Conservation (phyloP, 2,329 filamentous ascomycete genomes). For the Colletotrichum chrysophilum region DNA sequence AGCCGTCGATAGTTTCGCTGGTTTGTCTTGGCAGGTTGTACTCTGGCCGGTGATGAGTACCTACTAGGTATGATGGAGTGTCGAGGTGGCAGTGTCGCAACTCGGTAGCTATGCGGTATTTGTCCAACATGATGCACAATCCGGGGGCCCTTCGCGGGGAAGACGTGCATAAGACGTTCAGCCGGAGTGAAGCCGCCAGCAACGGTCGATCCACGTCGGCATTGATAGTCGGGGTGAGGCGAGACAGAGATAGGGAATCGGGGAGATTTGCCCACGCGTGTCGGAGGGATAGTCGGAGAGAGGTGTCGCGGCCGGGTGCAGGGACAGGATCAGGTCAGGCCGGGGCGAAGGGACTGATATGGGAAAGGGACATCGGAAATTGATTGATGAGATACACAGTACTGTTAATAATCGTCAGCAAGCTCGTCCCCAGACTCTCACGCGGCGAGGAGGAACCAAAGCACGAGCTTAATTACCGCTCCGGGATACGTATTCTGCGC, state of each 20-base stretch:
- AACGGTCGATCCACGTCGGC: background rate
- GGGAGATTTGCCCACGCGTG: background rate
- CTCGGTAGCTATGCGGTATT: background rate
- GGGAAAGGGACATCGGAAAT: background rate
- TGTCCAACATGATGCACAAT: background rate
- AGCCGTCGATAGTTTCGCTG: conserved; percentile 10
- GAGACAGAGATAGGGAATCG: background rate
- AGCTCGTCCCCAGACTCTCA: background rate
- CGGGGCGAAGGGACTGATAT: background rate
- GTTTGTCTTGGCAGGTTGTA: conserved; percentile 6
- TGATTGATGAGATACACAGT: background rate
- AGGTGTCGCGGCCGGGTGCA: background rate
- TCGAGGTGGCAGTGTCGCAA: conserved; percentile 3
- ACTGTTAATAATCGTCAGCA: background rate
- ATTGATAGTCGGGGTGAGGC: background rate
- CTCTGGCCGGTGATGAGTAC: background rate
- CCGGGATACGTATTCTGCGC: background rate
- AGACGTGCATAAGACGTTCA: background rate
- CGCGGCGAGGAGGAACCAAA: background rate
- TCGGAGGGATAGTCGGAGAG: background rate
- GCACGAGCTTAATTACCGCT: conserved; percentile 7
- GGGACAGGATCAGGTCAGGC: background rate
- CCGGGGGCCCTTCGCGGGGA: background rate
- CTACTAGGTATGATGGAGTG: background rate
- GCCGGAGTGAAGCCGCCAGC: background rate